Conservation (phyloP, 2,329 filamentous ascomycete genomes). For the Dactylellina drechsleri region DNA sequence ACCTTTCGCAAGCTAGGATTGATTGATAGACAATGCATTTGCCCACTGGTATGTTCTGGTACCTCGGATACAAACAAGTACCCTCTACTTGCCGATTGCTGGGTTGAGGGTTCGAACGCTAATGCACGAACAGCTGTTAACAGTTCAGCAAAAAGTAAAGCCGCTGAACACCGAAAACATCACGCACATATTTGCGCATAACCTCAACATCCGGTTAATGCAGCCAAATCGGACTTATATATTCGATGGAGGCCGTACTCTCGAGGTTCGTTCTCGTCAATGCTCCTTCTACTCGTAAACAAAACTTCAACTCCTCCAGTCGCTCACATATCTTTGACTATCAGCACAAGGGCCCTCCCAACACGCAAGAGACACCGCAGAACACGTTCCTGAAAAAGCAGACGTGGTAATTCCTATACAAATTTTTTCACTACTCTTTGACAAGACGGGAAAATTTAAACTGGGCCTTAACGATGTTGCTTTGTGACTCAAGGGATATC, state of each 20-base stretch:
- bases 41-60: too few species aligned
- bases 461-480: conserved; percentile 54
- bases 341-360: conserved; percentile 38
- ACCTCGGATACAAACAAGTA: too few species aligned
- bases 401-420: conserved; percentile 52
- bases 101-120: background rate
- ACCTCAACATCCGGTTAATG: conserved; percentile 13
- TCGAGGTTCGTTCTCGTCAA: conserved; percentile 29
- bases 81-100: background rate
- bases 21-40: too few species aligned
- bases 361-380: conserved; percentile 23
- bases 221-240: conserved; percentile 46
- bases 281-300: conserved; percentile 10
- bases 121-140: background rate
- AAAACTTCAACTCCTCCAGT: background rate
- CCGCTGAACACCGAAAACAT: background rate
- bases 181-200: background rate
- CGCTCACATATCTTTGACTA: conserved; percentile 1
- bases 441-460: conserved; percentile 40
- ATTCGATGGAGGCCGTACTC: conserved; percentile 28
- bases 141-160: background rate
- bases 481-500: conserved; percentile 55
- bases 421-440: conserved; percentile 41
- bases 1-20: too few species aligned
- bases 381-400: conserved; percentile 37